phyloP scores from a whole-genome alignment of 2,329 filamentous ascomycete species.

The Shiraia sp. region DNA sequence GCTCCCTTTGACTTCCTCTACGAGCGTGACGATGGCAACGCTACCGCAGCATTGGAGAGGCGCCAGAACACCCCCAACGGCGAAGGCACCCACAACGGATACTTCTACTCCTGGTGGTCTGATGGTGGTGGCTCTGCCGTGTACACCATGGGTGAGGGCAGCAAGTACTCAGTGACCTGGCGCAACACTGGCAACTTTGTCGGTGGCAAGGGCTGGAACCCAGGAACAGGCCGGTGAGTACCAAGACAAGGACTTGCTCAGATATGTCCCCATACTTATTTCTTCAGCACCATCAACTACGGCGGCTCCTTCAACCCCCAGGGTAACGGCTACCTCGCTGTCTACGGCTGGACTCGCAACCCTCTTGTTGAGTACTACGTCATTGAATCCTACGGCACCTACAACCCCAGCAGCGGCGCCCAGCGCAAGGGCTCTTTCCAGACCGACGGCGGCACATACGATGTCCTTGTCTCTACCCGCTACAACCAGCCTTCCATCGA shows the following conservation, averaged over 20 bases:
- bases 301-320: constrained; percentile 24
- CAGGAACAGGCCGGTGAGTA: constrained; percentile 55
- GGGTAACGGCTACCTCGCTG: constrained; percentile 36
- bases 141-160: constrained; percentile 25
- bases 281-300: constrained; percentile 20
- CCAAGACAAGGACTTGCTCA: too few species aligned
- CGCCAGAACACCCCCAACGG: constrained; percentile 46
- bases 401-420: constrained; percentile 49
- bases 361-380: constrained; percentile 63
- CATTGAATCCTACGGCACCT: constrained; percentile 55
- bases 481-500: constrained; percentile 57
- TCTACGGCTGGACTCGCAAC: constrained; percentile 61
- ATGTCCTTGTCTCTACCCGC: constrained; percentile 54
- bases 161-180: constrained; percentile 24
- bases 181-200: constrained; percentile 30
- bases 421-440: constrained; percentile 55
- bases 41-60: constrained; percentile 19
- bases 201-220: constrained; percentile 35
- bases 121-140: constrained; percentile 46
- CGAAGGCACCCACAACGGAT: constrained; percentile 52
- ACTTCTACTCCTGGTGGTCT: constrained; percentile 65
- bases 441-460: constrained; percentile 57
- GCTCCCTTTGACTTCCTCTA: constrained; percentile 22
- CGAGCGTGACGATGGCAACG: constrained; percentile 25
- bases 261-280: too few species aligned